Base-by-base conservation (phyloP, 1,284 basidiomycete species). In the Pseudomicrostroma phylloplanum region DNA sequence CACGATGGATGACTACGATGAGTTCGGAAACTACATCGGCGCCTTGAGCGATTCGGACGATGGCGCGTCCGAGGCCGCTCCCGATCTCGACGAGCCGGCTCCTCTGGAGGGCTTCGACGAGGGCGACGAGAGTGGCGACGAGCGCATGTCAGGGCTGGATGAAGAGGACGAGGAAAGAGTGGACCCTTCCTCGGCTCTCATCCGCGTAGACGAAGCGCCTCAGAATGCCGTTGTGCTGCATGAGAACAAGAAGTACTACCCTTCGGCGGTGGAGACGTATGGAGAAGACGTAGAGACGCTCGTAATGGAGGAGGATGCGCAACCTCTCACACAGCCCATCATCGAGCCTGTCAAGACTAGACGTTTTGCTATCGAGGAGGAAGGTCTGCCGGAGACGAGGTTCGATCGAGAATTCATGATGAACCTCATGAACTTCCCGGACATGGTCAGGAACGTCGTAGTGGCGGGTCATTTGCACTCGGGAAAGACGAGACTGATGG, bases 221-320 rank as follows among this genome's bases (percentile, higher is more conserved):
- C 88, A 89, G 67, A 92, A 90, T 70, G 91, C 92, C 57, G 90
- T 96, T 36, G 81, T 96, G 55, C 83, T 96, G 60, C 94, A 98
- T 76, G 96, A 98, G 80, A 90, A 98, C 82, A 98, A 98, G 81
- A 89, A 92, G 80, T 98, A 98, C 82, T 98, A 98, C 78, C 91
- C 92, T 8, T 89, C 89, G 12, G 96, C 96, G 0, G 84, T 84
- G 60, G 91, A 97, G 56, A 87, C 94, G 0, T 98, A 98, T 79
- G 96, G 94, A 8, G 84, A 87, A 54, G 94, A 89, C 63, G 94
- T 98, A 23, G 94, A 98, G 82, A 90, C 94, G 0, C 82, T 98
- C 74, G 96, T 99, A 1, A 93, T 98, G 80, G 96, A 99, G 80
- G 96, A 99, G 82, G 96, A 99, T 77, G 86, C 90, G 2, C 96